Evolutionary conservation across 371 early-diverging fungal genomes (phyloP).

Genomic region (Entomophthora muscae): DNA sequence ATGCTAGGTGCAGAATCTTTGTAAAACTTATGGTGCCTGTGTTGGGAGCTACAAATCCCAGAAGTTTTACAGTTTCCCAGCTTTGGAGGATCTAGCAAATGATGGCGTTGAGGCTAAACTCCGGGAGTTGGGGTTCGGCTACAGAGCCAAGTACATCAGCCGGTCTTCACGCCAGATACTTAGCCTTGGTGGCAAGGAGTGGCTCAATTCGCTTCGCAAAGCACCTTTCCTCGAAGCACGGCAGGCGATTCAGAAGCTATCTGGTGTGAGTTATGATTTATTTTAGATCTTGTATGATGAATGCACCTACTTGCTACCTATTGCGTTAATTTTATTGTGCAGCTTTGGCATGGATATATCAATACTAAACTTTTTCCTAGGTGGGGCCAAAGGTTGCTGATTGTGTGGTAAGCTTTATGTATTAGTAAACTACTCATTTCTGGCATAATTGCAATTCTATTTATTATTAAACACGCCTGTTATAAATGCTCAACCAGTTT

Average conservation of each 20-base stretch:
- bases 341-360: no score
- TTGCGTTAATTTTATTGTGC: not conserved
- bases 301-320: not conserved
- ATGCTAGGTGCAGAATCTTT: conserved; percentile 10
- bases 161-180: conserved; percentile 26
- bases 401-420: conserved; percentile 54
- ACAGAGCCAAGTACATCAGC: conserved; percentile 79
- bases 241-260: conserved; percentile 34
- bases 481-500: no score
- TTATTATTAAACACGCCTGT: no score
- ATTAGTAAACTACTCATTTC: no score
- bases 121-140: conserved; percentile 29
- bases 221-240: conserved; percentile 35
- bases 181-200: conserved; percentile 21
- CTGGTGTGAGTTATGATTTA: conserved; percentile 36
- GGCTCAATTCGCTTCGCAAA: conserved; percentile 37
- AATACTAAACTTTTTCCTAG: conserved; percentile 2
- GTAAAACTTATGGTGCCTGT: conserved; percentile 36
- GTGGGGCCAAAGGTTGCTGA: conserved; percentile 96
- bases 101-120: not conserved
- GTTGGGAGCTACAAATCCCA: conserved; percentile 18
- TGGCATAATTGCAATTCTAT: no score
- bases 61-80: not conserved
- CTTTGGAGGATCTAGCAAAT: not conserved
- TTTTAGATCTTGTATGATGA: not conserved